These are phyloP conservation scores for Calamus simplicifolius DNA, from an alignment of 176 grass and related monocot genomes.

Conservation along the genomic window DNA sequence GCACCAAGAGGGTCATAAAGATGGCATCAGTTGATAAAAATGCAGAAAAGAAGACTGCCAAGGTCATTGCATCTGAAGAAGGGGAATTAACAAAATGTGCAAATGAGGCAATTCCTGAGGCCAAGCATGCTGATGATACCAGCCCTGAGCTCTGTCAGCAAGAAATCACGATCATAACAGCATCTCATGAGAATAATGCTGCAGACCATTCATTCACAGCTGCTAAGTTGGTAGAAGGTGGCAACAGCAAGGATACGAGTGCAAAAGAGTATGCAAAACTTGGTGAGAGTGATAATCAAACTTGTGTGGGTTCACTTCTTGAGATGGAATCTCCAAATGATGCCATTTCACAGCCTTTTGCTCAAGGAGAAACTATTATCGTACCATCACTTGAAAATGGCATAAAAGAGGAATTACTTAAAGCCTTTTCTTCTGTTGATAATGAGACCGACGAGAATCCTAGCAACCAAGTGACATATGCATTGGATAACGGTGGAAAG, in stretches of 20 bases:
- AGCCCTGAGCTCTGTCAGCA: conserved; percentile 41
- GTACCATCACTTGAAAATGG: conserved; percentile 4
- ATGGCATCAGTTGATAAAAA: conserved; percentile 42
- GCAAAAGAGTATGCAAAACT: neutral
- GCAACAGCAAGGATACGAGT: neutral
- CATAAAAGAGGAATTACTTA: neutral
- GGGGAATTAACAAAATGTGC: conserved; percentile 33
- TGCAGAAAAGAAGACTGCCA: conserved; percentile 35
- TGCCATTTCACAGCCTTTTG: conserved; percentile 10
- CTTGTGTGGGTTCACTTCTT: conserved; percentile 2
- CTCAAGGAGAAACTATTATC: conserved; percentile 13
- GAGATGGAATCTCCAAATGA: conserved; percentile 10
- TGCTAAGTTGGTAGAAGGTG: conserved; percentile 28
- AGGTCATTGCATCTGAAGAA: neutral
- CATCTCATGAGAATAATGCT: conserved; percentile 41
- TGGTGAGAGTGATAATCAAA: conserved; percentile 4
- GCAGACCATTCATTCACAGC: conserved; percentile 20
- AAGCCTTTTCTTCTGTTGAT: conserved; percentile 13
- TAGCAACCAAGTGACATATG: neutral
- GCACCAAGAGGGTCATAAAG: conserved; percentile 43
- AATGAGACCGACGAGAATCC: conserved; percentile 11
- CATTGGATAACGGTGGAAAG: neutral
- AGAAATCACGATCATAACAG: conserved; percentile 38
- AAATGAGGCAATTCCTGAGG: conserved; percentile 24
- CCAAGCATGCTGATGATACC: conserved; percentile 30